Conservation (phyloP, 2,329 filamentous ascomycete species). For the Tympanopsis confertula region DNA sequence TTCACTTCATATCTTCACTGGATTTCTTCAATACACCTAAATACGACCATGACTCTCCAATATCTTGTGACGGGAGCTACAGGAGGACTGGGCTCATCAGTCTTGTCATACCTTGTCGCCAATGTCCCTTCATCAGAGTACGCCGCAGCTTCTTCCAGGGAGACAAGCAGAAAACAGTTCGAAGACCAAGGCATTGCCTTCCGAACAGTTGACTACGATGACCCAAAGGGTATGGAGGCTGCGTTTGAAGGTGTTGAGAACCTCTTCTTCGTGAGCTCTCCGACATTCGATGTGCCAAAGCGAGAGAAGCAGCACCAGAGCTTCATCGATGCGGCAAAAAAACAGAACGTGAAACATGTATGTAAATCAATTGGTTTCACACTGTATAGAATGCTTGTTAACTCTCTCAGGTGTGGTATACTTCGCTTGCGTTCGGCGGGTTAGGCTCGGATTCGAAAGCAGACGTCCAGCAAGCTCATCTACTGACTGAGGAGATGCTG, state of each 20-base stretch:
- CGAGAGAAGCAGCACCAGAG: background rate
- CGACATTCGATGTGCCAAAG: background rate
- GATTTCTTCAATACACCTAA: too few species aligned
- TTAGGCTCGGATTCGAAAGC: background rate
- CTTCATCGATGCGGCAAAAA: background rate
- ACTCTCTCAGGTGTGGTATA: background rate
- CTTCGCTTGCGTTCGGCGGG: background rate
- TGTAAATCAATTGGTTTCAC: background rate
- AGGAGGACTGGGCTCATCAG: constrained; percentile 19
- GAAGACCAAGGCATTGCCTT: background rate
- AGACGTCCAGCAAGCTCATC: background rate
- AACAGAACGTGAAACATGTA: background rate
- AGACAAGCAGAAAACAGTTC: background rate
- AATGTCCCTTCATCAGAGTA: constrained; percentile 9
- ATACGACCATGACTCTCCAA: constrained; percentile 9
- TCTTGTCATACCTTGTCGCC: constrained; percentile 17
- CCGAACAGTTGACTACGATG: background rate
- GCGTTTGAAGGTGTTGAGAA: background rate
- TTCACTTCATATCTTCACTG: too few species aligned
- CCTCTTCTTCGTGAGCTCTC: background rate
- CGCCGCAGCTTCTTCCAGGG: background rate
- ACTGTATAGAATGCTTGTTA: background rate
- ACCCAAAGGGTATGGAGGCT: background rate
- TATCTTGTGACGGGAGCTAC: constrained; percentile 24
- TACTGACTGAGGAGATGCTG: background rate